Conservation (phyloP, 2,329 filamentous ascomycete genomes). For the Calonectria pteridis region DNA sequence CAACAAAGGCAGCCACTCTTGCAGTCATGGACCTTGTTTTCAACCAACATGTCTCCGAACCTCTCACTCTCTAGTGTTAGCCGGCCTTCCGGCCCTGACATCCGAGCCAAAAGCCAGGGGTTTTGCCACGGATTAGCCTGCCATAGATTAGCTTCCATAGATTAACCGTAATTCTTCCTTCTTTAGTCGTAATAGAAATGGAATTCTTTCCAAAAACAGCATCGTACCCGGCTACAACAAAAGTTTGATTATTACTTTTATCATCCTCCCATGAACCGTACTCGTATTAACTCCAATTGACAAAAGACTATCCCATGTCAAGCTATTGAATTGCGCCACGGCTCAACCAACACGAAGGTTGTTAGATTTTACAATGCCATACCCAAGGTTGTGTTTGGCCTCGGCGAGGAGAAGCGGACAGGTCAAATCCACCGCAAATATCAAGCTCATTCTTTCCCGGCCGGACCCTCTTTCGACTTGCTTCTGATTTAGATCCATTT, state of each 20-base stretch:
- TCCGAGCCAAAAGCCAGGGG: not conserved
- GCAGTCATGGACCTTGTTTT: not conserved
- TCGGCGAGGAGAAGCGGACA: not conserved
- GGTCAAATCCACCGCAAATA: not conserved
- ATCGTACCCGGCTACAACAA: not conserved
- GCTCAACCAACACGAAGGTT: not conserved
- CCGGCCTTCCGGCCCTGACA: not conserved
- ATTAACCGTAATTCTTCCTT: not conserved
- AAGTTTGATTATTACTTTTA: not conserved
- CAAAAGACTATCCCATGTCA: not conserved
- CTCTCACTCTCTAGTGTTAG: not conserved
- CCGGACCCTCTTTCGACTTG: not conserved
- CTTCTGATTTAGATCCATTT: not conserved
- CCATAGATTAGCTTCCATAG: not conserved
- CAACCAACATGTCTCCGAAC: not conserved
- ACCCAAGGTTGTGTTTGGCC: not conserved
- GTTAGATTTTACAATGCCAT: not conserved
- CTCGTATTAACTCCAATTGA: not conserved
- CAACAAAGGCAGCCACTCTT: not conserved
- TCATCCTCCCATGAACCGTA: not conserved
- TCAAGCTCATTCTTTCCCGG: not conserved
- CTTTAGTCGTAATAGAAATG: not conserved
- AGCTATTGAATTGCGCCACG: not conserved
- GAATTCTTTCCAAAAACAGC: not conserved
- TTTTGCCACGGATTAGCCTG: not conserved